Percentiles rank a stretch among this genome's conserved stretches.
These are phyloP conservation scores for Anthracocystis setariae DNA, from an alignment of 1,284 basidiomycete genomes.

Conservation along the genomic window DNA sequence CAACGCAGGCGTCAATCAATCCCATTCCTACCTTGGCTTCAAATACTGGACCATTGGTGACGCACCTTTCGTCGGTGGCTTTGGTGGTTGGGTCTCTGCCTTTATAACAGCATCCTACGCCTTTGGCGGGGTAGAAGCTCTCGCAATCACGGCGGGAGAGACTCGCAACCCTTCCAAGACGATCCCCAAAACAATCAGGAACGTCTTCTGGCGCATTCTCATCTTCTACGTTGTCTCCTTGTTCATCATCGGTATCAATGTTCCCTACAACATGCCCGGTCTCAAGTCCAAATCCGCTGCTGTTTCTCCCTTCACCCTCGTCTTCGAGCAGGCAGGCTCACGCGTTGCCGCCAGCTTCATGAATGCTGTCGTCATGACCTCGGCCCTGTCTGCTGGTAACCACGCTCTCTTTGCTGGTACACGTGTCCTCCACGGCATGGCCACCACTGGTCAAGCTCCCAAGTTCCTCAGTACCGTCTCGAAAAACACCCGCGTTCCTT, in stretches of 20 bases:
- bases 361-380: slow-evolving; percentile 81
- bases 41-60: slow-evolving; percentile 70
- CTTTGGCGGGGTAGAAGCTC: slow-evolving; percentile 77
- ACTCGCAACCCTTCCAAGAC: slow-evolving; percentile 50
- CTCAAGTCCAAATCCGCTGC: slow-evolving; percentile 36
- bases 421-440: slow-evolving; percentile 78
- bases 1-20: slow-evolving; percentile 46
- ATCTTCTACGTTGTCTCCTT: slow-evolving; percentile 72
- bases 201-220: slow-evolving; percentile 75
- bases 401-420: slow-evolving; percentile 84
- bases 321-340: slow-evolving; percentile 59
- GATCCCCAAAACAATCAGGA: slow-evolving; percentile 67
- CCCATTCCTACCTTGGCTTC: slow-evolving; percentile 50
- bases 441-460: slow-evolving; percentile 80
- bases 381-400: slow-evolving; percentile 85
- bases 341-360: slow-evolving; percentile 71
- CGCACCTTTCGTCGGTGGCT: slow-evolving; percentile 68
- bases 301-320: slow-evolving; percentile 66
- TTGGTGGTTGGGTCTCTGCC: slow-evolving; percentile 62
- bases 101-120: slow-evolving; percentile 79
- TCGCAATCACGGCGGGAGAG: slow-evolving; percentile 50
- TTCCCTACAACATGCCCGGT: slow-evolving; percentile 66
- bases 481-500: slow-evolving; percentile 77
- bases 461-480: slow-evolving; percentile 76
- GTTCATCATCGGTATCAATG: slow-evolving; percentile 73